Base-by-base conservation (phyloP, 176 grass and related monocot species). In the Triticum dicoccoides region DNA sequence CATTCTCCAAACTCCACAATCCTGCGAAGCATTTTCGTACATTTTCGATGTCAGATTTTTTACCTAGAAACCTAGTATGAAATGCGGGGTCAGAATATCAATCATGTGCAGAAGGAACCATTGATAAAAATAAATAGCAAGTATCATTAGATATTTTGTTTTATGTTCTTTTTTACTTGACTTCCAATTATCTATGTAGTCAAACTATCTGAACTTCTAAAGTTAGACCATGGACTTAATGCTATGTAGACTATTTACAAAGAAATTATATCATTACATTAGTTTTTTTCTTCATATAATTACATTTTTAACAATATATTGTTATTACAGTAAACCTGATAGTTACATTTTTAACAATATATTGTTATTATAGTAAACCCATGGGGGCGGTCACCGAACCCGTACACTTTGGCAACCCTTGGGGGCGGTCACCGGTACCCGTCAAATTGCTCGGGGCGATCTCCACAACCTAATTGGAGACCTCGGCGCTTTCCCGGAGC, bases 11-110 rank as follows among this genome's bases (percentile, higher is more conserved):
- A 78, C 86, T 91, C 92, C 92, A 93, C 21, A 93, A 78, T 33
- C 92, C 89, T 10, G 92, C 92, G 47, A 93, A 93, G 83, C 92
- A 93, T 91, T 91, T 86, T 15, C 75, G 67, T 29, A 93, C 23
- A 73, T 91, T 84, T 32, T 81, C 80, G 6, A 93, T 61, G 41
- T 91, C 83, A 23, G 64, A 20, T 41, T 91, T 78, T 11, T 84
- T 86, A 20, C 86, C 86, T 23, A 93, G 56, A 39, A 89, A 93
- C 80, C 92, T 93, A 27, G 44, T 54, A 78, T 23, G 39, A 73
- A 29, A 21, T 38, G 23, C 5, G 77, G 32, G 1, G 20, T 44
- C n/a, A 44, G 54, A 59, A 30, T 61, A 41, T 6, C 1, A 63
- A 71, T 14, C 15, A 1, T 79, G 10, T 33, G 4, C 8, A 61